These are phyloP conservation scores for Phytophthora cactorum DNA, from an alignment of 352 stramenopile species.

Conservation along the genomic window DNA sequence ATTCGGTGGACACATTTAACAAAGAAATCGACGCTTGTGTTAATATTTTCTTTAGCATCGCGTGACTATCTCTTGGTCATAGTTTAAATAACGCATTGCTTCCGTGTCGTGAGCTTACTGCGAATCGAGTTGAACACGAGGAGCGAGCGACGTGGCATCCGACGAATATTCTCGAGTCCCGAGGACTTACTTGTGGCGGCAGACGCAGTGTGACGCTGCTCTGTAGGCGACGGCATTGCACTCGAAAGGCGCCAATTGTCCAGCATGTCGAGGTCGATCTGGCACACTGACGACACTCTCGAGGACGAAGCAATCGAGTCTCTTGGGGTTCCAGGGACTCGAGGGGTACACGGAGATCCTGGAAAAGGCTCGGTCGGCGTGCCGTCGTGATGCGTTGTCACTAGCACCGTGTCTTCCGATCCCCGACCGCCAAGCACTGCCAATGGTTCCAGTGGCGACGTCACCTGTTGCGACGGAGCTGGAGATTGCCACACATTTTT, in stretches of 20 bases:
- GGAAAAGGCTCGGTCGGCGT: constrained; percentile 40
- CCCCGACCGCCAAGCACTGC: constrained; percentile 18
- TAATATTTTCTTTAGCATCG: constrained; percentile 13
- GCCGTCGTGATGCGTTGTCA: constrained; percentile 32
- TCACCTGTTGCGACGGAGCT: constrained; percentile 25
- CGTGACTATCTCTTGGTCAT: constrained; percentile 7
- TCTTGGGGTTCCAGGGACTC: constrained; percentile 6
- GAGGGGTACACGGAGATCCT: constrained; percentile 27
- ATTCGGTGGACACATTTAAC: background rate
- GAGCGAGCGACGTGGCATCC: constrained; percentile 31
- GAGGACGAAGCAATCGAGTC: constrained; percentile 22
- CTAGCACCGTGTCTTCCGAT: constrained; percentile 9
- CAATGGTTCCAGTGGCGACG: constrained; percentile 30
- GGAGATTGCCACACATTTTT: constrained; percentile 30
- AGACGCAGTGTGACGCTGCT: constrained; percentile 11
- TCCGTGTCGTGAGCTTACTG: constrained; percentile 22
- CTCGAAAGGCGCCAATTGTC: constrained; percentile 28
- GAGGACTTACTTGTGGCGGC: background rate
- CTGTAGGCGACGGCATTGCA: background rate
- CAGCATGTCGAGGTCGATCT: constrained; percentile 31
- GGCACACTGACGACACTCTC: constrained; percentile 22
- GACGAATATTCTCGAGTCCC: constrained; percentile 22
- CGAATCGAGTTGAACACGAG: constrained; percentile 26
- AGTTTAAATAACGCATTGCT: constrained; percentile 35
- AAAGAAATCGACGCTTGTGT: constrained; percentile 2